Evolutionary conservation across 441 rosid genomes (phyloP).

Genomic region (Pelargonium fulgidum): DNA sequence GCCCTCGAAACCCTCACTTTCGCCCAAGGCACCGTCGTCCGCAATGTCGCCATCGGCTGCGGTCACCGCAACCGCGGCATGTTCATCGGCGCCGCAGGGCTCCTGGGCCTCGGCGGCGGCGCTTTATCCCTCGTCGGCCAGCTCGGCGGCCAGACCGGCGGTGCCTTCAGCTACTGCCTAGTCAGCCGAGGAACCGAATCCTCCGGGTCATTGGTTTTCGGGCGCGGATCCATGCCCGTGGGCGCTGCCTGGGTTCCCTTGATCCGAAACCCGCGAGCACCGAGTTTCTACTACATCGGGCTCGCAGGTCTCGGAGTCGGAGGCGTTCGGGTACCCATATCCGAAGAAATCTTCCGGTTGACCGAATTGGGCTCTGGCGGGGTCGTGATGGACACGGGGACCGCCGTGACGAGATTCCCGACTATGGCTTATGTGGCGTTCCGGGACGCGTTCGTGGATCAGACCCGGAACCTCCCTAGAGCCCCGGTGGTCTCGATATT

Average conservation of each 20-base stretch:
- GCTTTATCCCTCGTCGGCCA: slow-evolving; percentile 85
- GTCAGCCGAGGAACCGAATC: slow-evolving; percentile 62
- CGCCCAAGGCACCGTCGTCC: slow-evolving; percentile 37
- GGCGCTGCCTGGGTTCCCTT: slow-evolving; percentile 93
- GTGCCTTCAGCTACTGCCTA: slow-evolving; percentile 79
- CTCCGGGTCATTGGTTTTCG: slow-evolving; percentile 72
- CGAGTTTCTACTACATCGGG: slow-evolving; percentile 80
- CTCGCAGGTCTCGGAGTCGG: slow-evolving; percentile 84
- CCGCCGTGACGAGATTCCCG: slow-evolving; percentile 85
- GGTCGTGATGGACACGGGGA: slow-evolving; percentile 96
- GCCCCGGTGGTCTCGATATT: slow-evolving; percentile 69
- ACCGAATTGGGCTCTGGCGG: slow-evolving; percentile 64
- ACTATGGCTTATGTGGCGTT: slow-evolving; percentile 57
- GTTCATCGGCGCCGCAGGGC: slow-evolving; percentile 91
- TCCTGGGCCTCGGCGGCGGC: slow-evolving; percentile 86
- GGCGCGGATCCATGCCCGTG: slow-evolving; percentile 67
- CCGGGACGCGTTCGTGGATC: slow-evolving; percentile 53
- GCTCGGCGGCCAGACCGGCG: slow-evolving; percentile 72
- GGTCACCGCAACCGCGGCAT: slow-evolving; percentile 80
- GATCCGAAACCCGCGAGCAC: slow-evolving; percentile 62
- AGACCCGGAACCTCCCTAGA: slow-evolving; percentile 68
- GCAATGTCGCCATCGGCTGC: slow-evolving; percentile 75
- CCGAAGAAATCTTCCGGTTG: slow-evolving; percentile 48
- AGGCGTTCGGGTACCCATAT: slow-evolving; percentile 42
- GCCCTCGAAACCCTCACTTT: slow-evolving; percentile 82